A percentile compares a stretch with the other conserved stretches of the same genome.
Conservation (phyloP, 352 stramenopile genomes). For the Phytophthora pluvialis region DNA sequence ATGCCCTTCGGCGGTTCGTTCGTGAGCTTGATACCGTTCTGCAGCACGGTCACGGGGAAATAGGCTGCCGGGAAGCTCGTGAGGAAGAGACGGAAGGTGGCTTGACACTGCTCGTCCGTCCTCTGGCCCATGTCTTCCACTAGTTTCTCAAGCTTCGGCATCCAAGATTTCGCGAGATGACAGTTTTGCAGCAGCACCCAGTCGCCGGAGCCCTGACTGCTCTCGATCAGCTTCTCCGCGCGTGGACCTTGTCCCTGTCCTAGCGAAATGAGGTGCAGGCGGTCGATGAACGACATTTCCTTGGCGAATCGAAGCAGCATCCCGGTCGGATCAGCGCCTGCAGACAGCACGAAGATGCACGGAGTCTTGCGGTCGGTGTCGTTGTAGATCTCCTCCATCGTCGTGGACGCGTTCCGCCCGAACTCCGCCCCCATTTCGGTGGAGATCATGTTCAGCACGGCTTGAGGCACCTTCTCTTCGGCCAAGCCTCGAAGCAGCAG, state of each 20-base stretch:
- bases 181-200: slow-evolving; percentile 96
- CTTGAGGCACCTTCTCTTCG: slow-evolving; percentile 91
- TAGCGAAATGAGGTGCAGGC: slow-evolving; percentile 92
- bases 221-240: slow-evolving; percentile 91
- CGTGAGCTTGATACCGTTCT: slow-evolving; percentile 94
- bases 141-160: slow-evolving; percentile 93
- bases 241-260: slow-evolving; percentile 93
- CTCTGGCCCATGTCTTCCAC: slow-evolving; percentile 84
- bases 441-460: slow-evolving; percentile 87
- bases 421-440: slow-evolving; percentile 89
- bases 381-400: slow-evolving; percentile 95
- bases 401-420: slow-evolving; percentile 77
- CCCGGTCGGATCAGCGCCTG: slow-evolving; percentile 91
- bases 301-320: slow-evolving; percentile 94
- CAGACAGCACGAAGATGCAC: slow-evolving; percentile 94
- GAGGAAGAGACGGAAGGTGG: slow-evolving; percentile 91
- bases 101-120: slow-evolving; percentile 57
- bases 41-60: slow-evolving; percentile 93
- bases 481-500: slow-evolving; percentile 78
- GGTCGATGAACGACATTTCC: slow-evolving; percentile 87
- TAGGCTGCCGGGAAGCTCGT: slow-evolving; percentile 93
- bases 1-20: slow-evolving; percentile 94
- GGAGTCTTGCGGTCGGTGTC: slow-evolving; percentile 92
- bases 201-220: slow-evolving; percentile 81
- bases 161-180: slow-evolving; percentile 95